phyloP scores from a whole-genome alignment of 768 basidiomycete genomes.

The Calvatia gigantea region DNA sequence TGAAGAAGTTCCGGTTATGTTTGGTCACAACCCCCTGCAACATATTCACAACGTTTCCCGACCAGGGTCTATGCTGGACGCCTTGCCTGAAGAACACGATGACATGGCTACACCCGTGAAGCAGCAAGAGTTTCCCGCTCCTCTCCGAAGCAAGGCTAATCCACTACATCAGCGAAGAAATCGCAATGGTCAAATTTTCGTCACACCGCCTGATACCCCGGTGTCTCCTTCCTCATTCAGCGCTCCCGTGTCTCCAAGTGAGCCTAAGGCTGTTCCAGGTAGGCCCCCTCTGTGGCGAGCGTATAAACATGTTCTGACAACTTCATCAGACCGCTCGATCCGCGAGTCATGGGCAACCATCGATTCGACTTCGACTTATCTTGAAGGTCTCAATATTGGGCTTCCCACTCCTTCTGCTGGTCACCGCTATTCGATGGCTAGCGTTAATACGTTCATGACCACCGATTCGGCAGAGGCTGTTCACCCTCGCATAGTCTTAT shows the following conservation, averaged over 20 bases:
- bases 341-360: slow-evolving; percentile 15
- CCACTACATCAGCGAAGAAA: slow-evolving; percentile 22
- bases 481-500: slow-evolving; percentile 32
- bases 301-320: not conserved
- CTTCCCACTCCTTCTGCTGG: slow-evolving; percentile 33
- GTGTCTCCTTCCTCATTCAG: not conserved
- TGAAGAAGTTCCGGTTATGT: slow-evolving; percentile 37
- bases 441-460: slow-evolving; percentile 55
- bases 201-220: slow-evolving; percentile 13
- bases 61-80: slow-evolving; percentile 34
- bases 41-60: slow-evolving; percentile 24
- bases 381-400: slow-evolving; percentile 36
- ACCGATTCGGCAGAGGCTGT: slow-evolving; percentile 57
- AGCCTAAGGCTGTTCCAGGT: not conserved
- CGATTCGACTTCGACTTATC: slow-evolving; percentile 32
- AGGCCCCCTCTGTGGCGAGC: too few species aligned
- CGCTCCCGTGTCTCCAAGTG: not conserved
- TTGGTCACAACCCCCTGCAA: slow-evolving; percentile 40
- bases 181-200: slow-evolving; percentile 23
- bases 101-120: slow-evolving; percentile 17
- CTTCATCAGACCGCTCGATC: slow-evolving; percentile 3
- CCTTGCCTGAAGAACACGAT: slow-evolving; percentile 46
- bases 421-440: slow-evolving; percentile 44
- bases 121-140: slow-evolving; percentile 14
- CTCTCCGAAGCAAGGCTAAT: slow-evolving; percentile 15